Evolutionary conservation across 179 eudicot genomes (phyloP).

Genomic region (Silene vulgaris): DNA sequence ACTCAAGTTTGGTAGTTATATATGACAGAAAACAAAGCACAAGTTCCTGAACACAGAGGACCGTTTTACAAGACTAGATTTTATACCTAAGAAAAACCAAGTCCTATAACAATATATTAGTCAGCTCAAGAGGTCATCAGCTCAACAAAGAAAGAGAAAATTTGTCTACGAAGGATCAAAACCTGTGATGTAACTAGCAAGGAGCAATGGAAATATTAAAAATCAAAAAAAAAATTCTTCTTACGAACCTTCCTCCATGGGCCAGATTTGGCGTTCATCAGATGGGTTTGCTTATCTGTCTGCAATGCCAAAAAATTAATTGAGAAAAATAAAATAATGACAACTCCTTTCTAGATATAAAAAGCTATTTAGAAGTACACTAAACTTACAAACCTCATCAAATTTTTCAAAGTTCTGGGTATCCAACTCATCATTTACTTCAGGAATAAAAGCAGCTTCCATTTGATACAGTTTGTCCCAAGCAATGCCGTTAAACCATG

Average conservation of each 20-base stretch:
- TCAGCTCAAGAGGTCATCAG: not conserved
- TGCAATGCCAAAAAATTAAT: conserved; percentile 26
- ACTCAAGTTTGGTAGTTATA: not conserved
- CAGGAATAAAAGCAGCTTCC: conserved; percentile 93
- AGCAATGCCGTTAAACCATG: conserved; percentile 65
- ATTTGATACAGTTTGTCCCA: conserved; percentile 75
- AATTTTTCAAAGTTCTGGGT: conserved; percentile 95
- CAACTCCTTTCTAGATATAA: not conserved
- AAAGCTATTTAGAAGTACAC: not conserved
- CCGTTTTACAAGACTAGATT: no score
- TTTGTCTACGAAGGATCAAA: not conserved
- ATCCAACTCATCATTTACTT: conserved; percentile 90
- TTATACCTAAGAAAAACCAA: not conserved
- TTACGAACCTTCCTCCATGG: conserved; percentile 88
- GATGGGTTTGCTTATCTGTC: conserved; percentile 47
- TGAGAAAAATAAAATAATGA: not conserved
- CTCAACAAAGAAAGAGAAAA: not conserved
- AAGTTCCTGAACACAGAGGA: not conserved
- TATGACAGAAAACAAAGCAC: not conserved
- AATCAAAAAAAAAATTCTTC: conserved; percentile 1
- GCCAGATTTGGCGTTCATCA: conserved; percentile 52
- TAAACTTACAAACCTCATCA: conserved; percentile 58
- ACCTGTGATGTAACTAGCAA: not conserved
- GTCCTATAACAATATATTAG: not conserved
- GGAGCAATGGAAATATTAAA: not conserved